phyloP scores from a whole-genome alignment of 306 rosid species.

The Vigna angularis region DNA sequence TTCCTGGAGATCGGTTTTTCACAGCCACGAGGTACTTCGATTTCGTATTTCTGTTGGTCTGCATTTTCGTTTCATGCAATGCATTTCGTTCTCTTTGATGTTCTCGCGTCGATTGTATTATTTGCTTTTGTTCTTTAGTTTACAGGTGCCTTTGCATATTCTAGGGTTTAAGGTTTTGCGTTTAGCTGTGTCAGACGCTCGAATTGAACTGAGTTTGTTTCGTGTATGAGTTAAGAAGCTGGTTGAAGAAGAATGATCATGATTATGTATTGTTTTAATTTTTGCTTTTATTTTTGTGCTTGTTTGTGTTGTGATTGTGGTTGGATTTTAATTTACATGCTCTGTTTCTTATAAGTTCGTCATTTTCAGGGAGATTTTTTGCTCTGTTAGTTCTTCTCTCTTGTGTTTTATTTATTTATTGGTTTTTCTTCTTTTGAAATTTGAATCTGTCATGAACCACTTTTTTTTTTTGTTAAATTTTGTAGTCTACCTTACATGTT shows the following conservation, averaged over 20 bases:
- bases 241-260: neutral
- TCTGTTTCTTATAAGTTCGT: neutral
- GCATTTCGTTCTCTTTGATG: neutral
- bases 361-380: slow-evolving; percentile 12
- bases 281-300: neutral
- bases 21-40: neutral
- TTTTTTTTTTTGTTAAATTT: neutral
- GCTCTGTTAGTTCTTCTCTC: slow-evolving; percentile 1
- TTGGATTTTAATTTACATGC: slow-evolving; percentile 11
- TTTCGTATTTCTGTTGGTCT: neutral
- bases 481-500: neutral
- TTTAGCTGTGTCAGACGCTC: neutral
- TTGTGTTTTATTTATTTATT: neutral
- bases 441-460: neutral
- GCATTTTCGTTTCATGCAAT: slow-evolving; percentile 44
- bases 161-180: slow-evolving; percentile 36
- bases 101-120: neutral
- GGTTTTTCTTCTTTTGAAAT: slow-evolving; percentile 14
- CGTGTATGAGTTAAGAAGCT: slow-evolving; percentile 17
- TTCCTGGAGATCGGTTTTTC: neutral
- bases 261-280: neutral
- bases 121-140: neutral
- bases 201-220: neutral
- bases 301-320: neutral
- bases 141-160: neutral